Evolutionary conservation across 1,284 basidiomycete genomes (phyloP).

Genomic region (Psilocybe mexicana): DNA sequence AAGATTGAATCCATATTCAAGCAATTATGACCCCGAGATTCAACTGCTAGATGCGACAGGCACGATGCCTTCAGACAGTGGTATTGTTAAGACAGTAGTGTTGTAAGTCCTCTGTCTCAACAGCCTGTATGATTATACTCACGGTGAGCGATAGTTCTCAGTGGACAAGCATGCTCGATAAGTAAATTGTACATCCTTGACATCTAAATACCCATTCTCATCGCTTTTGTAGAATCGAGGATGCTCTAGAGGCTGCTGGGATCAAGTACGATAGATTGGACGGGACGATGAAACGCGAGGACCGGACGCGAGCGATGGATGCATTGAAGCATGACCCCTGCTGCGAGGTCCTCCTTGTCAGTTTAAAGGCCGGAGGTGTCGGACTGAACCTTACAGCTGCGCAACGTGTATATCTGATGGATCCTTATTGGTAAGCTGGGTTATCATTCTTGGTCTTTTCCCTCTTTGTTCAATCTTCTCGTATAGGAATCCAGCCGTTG

Average conservation of each 20-base stretch:
- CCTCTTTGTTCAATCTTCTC: slow-evolving; percentile 8
- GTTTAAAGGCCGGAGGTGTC: slow-evolving; percentile 95
- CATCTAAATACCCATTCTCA: slow-evolving; percentile 16
- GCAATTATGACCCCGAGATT: slow-evolving; percentile 83
- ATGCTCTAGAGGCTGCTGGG: slow-evolving; percentile 78
- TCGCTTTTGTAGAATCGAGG: slow-evolving; percentile 68
- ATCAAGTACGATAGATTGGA: slow-evolving; percentile 92
- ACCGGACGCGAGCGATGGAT: slow-evolving; percentile 88
- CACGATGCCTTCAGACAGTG: slow-evolving; percentile 60
- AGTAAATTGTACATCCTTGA: slow-evolving; percentile 47
- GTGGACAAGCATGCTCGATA: slow-evolving; percentile 96
- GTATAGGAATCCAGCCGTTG: slow-evolving; percentile 91
- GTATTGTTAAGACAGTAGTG: slow-evolving; percentile 84
- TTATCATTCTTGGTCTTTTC: not conserved
- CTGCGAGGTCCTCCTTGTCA: slow-evolving; percentile 93
- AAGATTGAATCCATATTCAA: slow-evolving; percentile 75
- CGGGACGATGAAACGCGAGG: slow-evolving; percentile 95
- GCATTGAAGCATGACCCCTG: slow-evolving; percentile 81
- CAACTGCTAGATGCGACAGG: slow-evolving; percentile 77
- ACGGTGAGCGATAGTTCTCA: slow-evolving; percentile 65
- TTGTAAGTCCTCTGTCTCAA: slow-evolving; percentile 62
- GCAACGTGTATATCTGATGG: slow-evolving; percentile 90
- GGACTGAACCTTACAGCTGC: slow-evolving; percentile 94
- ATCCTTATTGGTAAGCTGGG: slow-evolving; percentile 83
- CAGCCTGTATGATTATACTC: slow-evolving; percentile 3